phyloP scores from a whole-genome alignment of 257 asterid genomes.

The Gentiana dahurica region DNA sequence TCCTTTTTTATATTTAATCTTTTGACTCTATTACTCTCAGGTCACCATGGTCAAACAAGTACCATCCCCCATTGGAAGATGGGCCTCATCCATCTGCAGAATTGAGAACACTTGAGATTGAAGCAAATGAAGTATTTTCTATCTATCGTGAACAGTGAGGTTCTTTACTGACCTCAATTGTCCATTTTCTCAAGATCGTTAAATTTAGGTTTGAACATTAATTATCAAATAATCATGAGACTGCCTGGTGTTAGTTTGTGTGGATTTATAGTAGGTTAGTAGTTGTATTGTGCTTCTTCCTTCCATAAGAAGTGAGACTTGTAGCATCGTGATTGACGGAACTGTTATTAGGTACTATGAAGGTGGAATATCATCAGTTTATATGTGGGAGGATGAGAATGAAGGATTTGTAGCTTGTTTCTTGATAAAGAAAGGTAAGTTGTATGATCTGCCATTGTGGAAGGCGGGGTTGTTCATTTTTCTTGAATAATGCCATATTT shows the following conservation, averaged over 20 bases:
- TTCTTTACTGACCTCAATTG: constrained; percentile 67
- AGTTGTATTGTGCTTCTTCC: constrained; percentile 9
- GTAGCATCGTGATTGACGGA: constrained; percentile 34
- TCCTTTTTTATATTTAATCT: too few relatives aligned
- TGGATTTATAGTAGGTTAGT: too few relatives aligned
- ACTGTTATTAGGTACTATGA: constrained; percentile 80
- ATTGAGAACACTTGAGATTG: constrained; percentile 90
- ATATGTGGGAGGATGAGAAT: constrained; percentile 85
- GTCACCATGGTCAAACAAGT: constrained; percentile 94
- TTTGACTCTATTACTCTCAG: constrained; percentile 25
- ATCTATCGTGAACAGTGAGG: constrained; percentile 99
- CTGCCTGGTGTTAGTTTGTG: too few relatives aligned
- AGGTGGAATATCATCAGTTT: constrained; percentile 95
- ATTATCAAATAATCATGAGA: too few relatives aligned
- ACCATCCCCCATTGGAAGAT: constrained; percentile 78
- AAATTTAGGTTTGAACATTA: too few relatives aligned
- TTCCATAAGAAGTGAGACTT: constrained; percentile 7
- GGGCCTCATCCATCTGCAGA: constrained; percentile 77
- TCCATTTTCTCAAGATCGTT: constrained; percentile 1
- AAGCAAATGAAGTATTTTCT: constrained; percentile 91
- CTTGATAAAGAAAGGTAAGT: constrained; percentile 78
- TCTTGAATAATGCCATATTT: constrained; percentile 12
- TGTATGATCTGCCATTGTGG: constrained; percentile 2
- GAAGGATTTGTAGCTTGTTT: constrained; percentile 90
- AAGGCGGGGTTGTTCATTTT: constrained; percentile 6